Conservation (phyloP, 2,329 filamentous ascomycete genomes). For the Dactylellina parvicollis region DNA sequence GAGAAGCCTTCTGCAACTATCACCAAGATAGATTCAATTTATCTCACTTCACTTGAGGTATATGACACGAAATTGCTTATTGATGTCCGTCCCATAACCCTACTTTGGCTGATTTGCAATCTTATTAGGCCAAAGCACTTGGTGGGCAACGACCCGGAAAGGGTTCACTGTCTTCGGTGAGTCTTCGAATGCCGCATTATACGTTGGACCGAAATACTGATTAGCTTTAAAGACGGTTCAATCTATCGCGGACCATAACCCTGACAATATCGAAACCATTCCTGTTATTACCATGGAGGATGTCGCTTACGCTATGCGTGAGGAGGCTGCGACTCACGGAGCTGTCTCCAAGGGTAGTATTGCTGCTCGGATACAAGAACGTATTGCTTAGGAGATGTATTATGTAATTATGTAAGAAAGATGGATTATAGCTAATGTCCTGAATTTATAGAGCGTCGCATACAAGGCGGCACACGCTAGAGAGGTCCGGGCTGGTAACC, state of each 20-base stretch:
- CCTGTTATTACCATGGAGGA: slow-evolving; percentile 18
- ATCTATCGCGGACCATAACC: slow-evolving; percentile 39
- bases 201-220: not conserved
- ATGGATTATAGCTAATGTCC: not conserved
- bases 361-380: slow-evolving; percentile 28
- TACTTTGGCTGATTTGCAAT: not conserved
- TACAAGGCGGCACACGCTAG: slow-evolving; percentile 23
- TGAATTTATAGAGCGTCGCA: slow-evolving; percentile 15
- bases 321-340: slow-evolving; percentile 27
- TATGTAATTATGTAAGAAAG: not conserved
- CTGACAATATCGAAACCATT: slow-evolving; percentile 12
- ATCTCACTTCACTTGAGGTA: slow-evolving; percentile 59
- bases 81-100: not conserved
- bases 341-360: slow-evolving; percentile 27
- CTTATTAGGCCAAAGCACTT: slow-evolving; percentile 24
- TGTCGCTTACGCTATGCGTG: slow-evolving; percentile 37
- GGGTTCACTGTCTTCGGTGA: slow-evolving; percentile 32
- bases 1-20: slow-evolving; percentile 58
- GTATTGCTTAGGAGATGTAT: not conserved
- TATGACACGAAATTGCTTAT: not conserved
- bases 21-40: slow-evolving; percentile 59
- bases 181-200: not conserved
- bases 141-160: slow-evolving; percentile 25
- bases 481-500: not conserved
- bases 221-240: slow-evolving; percentile 22